These are phyloP conservation scores for Termitomyces sp. DNA, from an alignment of 768 basidiomycete genomes.

Conservation along the genomic window DNA sequence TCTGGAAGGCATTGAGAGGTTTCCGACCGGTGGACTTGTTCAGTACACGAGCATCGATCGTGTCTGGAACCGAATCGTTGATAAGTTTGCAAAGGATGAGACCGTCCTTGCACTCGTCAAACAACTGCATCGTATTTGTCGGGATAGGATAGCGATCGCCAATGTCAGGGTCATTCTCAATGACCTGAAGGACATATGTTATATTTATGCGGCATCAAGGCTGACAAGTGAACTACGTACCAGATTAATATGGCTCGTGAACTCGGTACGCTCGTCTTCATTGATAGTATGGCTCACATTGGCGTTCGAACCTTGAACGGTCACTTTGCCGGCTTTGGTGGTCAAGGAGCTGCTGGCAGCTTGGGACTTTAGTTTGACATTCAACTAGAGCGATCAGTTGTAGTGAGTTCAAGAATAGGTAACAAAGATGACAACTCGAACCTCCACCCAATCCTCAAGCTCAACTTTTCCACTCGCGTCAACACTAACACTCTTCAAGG, in stretches of 20 bases:
- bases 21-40: constrained; percentile 82
- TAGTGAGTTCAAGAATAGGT: not conserved
- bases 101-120: constrained; percentile 95
- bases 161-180: constrained; percentile 87
- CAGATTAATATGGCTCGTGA: constrained; percentile 97
- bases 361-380: constrained; percentile 69
- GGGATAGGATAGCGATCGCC: constrained; percentile 84
- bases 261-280: constrained; percentile 91
- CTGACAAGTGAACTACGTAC: constrained; percentile 38
- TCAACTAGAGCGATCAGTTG: constrained; percentile 43
- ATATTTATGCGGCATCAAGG: not conserved
- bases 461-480: constrained; percentile 96
- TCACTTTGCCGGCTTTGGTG: constrained; percentile 83
- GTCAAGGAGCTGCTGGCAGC: constrained; percentile 32
- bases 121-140: constrained; percentile 96
- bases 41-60: constrained; percentile 96
- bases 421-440: constrained; percentile 28
- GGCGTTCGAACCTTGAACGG: constrained; percentile 89
- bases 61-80: constrained; percentile 99
- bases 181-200: constrained; percentile 47
- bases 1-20: constrained; percentile 95
- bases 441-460: constrained; percentile 98
- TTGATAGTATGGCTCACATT: constrained; percentile 97
- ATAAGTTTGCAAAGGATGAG: constrained; percentile 96
- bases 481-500: constrained; percentile 88